Evolutionary conservation across 1,284 basidiomycete species (phyloP), one percentile per base, ranked within the genome.

Genomic region (Cutaneotrichosporon sp.): DNA sequence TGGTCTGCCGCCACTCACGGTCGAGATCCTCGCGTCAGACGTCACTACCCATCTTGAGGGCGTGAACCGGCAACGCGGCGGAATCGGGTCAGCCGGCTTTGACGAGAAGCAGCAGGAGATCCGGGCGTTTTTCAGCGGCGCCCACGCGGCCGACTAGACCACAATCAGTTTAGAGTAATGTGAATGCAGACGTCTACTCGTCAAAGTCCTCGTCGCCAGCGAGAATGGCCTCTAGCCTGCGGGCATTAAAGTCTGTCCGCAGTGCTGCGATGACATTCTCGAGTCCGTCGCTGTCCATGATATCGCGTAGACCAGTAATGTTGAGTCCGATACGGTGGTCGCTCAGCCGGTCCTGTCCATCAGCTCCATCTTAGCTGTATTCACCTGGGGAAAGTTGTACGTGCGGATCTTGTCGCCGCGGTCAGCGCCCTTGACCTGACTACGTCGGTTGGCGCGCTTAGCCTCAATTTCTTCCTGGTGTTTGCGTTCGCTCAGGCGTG

Each of bases 341-440:
- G 3, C 94, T 97, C 10, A 97, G 86, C 18, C 93, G 88, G 72
- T 93, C 91, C 89, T 94, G 68, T 26, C 30, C 26, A 30, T 38
- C 13, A 14, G 49, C 16, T 31, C 26, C 42, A 4, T 3, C n/a
- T 11, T 38, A 31, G 7, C 16, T 16, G 21, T 21, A 72, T 81
- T 13, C 59, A 86, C 91, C 84, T 93, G 91, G 1, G 90, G 87
- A 75, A 88, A 94, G 72, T 96, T 96, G 78, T 97, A 97, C 7
- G 95, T 97, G 65, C 94, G 83, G 64, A 97, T 89, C 77, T 97
- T 97, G 73, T 97, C 92, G 70, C 90, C 92, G 22, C 94, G 82
- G 73, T 93, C 91, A 2, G 88, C 88, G 0, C 88, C 88, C 58
- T 87, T 86, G 18, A 97, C 89, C 47, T 97, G 87, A 68, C 82